Conservation (phyloP, 768 basidiomycete genomes). For the Lyophyllum semitale region DNA sequence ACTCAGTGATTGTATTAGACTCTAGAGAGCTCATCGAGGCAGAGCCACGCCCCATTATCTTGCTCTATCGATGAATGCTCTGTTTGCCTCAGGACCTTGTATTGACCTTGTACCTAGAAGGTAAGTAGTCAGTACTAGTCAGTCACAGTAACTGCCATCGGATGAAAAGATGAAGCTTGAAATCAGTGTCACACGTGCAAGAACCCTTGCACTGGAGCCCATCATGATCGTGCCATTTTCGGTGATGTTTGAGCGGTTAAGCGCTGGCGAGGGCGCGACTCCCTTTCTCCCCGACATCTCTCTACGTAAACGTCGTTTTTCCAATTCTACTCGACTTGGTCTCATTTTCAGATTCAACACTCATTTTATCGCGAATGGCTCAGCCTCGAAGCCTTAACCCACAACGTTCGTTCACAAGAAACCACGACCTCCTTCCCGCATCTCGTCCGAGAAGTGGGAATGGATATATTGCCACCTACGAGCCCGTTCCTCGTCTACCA, state of each 20-base stretch:
- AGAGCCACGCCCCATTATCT: too few relatives aligned
- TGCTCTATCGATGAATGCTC: too few relatives aligned
- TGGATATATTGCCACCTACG: neutral
- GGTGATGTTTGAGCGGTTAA: neutral
- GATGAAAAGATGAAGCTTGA: too few relatives aligned
- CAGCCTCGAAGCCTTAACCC: neutral
- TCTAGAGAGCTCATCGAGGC: too few relatives aligned
- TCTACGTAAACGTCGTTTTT: neutral
- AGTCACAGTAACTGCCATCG: too few relatives aligned
- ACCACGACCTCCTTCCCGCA: slow-evolving; percentile 27
- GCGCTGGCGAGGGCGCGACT: neutral
- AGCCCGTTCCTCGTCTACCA: slow-evolving; percentile 5
- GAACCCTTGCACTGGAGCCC: neutral
- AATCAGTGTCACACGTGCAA: neutral
- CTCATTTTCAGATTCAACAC: too few relatives aligned
- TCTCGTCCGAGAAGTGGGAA: slow-evolving; percentile 9
- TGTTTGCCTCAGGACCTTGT: too few relatives aligned
- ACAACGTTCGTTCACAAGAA: slow-evolving; percentile 21
- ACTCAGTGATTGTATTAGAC: too few relatives aligned
- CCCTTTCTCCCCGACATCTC: neutral
- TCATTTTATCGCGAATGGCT: neutral
- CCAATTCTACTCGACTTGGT: neutral
- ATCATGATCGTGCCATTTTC: neutral
- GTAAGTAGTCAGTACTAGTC: too few relatives aligned
- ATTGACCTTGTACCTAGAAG: too few relatives aligned